Evolutionary conservation across 75 land plant species (phyloP).

Genomic region (Pinus tabuliformis): DNA sequence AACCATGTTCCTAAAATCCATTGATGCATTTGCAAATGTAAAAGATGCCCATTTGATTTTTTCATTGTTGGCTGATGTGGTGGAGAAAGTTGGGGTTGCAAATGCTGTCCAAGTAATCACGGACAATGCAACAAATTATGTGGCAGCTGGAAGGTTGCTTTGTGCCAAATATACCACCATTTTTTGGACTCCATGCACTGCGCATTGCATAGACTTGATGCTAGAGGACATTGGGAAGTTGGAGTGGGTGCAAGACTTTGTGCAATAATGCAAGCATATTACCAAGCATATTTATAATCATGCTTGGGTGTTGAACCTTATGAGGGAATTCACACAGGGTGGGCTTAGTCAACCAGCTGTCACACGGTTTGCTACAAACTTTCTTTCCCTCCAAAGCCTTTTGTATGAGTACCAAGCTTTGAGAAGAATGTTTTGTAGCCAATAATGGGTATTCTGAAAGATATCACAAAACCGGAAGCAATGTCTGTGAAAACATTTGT

Average conservation of each 20-base stretch:
- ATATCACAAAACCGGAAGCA: slow-evolving; percentile 27
- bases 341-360: no score
- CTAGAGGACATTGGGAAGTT: slow-evolving; percentile 48
- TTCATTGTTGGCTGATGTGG: slow-evolving; percentile 38
- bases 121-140: slow-evolving; percentile 21
- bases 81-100: slow-evolving; percentile 43
- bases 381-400: not conserved
- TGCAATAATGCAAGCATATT: slow-evolving; percentile 2
- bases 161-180: slow-evolving; percentile 35
- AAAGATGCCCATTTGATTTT: slow-evolving; percentile 15
- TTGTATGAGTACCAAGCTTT: slow-evolving; percentile 8
- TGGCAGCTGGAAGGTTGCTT: slow-evolving; percentile 38
- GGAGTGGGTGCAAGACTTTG: slow-evolving; percentile 14
- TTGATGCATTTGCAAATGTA: slow-evolving; percentile 31
- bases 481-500: no score
- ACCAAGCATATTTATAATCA: slow-evolving; percentile 45
- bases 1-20: slow-evolving; percentile 49
- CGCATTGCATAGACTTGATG: slow-evolving; percentile 38
- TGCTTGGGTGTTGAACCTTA: slow-evolving; percentile 33
- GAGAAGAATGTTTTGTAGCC: slow-evolving; percentile 31
- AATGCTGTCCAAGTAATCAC: slow-evolving; percentile 67
- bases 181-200: slow-evolving; percentile 58
- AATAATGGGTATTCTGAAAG: not conserved
- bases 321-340: slow-evolving; percentile 26
- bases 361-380: slow-evolving; percentile 27